These are phyloP conservation scores for Penicillium lagena DNA, from an alignment of 495 filamentous ascomycete genomes.

Conservation along the genomic window DNA sequence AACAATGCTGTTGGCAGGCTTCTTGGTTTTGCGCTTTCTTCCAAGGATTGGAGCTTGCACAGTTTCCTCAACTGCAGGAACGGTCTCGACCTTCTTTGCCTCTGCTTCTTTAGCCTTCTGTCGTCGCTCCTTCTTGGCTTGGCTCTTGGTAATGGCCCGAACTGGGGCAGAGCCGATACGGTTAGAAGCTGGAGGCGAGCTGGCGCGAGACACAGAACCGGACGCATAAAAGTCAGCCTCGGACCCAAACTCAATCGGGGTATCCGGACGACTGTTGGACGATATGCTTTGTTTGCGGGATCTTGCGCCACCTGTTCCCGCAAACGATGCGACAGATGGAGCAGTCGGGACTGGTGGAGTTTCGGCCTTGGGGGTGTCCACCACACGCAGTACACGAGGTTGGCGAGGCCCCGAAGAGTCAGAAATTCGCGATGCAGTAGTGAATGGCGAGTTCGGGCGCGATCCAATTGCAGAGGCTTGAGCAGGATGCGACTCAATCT, in stretches of 20 bases:
- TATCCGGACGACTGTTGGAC: slow-evolving; percentile 64
- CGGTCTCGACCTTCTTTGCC: slow-evolving; percentile 54
- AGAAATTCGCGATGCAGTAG: slow-evolving; percentile 34
- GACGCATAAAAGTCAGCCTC: slow-evolving; percentile 75
- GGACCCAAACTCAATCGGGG: slow-evolving; percentile 70
- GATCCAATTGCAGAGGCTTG: slow-evolving; percentile 19
- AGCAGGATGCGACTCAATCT: slow-evolving; percentile 19
- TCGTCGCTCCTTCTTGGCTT: slow-evolving; percentile 77
- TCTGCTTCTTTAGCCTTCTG: slow-evolving; percentile 56
- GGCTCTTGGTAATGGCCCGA: slow-evolving; percentile 79
- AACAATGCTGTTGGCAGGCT: slow-evolving; percentile 40
- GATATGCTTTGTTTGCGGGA: slow-evolving; percentile 55
- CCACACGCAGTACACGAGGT: slow-evolving; percentile 57
- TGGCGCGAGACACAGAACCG: slow-evolving; percentile 74
- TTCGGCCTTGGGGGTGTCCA: slow-evolving; percentile 68
- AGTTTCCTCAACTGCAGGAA: slow-evolving; percentile 46
- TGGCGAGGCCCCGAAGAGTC: slow-evolving; percentile 43
- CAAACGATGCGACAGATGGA: slow-evolving; percentile 30
- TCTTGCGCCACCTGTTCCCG: slow-evolving; percentile 29
- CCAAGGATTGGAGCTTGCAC: slow-evolving; percentile 79
- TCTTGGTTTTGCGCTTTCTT: slow-evolving; percentile 88
- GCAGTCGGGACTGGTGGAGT: slow-evolving; percentile 28
- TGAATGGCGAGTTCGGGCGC: slow-evolving; percentile 34
- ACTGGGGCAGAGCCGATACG: slow-evolving; percentile 74
- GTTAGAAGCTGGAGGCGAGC: slow-evolving; percentile 69